These are phyloP conservation scores for Arxiozyma slooffiae DNA, from an alignment of 1,139 yeast genomes.

Conservation along the genomic window DNA sequence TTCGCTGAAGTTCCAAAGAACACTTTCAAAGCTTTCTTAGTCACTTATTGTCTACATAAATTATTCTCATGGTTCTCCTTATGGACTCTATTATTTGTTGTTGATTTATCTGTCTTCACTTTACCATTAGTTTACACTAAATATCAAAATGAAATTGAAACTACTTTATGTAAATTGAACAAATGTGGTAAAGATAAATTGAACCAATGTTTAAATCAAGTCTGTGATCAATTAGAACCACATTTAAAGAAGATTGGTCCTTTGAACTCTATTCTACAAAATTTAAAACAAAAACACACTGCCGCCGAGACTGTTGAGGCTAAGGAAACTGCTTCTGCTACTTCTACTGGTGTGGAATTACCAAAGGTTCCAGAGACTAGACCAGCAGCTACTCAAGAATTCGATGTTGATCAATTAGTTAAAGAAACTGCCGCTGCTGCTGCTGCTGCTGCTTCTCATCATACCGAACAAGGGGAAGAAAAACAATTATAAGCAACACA, in stretches of 20 bases:
- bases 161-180: slow-evolving; percentile 50
- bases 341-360: slow-evolving; percentile 18
- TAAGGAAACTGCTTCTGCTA: slow-evolving; percentile 23
- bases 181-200: slow-evolving; percentile 49
- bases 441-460: neutral
- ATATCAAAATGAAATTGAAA: slow-evolving; percentile 76
- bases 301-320: slow-evolving; percentile 34
- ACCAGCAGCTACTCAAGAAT: slow-evolving; percentile 20
- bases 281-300: slow-evolving; percentile 63
- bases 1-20: slow-evolving; percentile 34
- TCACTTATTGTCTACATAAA: slow-evolving; percentile 55
- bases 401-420: slow-evolving; percentile 16
- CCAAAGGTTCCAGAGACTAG: slow-evolving; percentile 14
- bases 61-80: slow-evolving; percentile 71
- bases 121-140: slow-evolving; percentile 64
- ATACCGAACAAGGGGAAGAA: neutral
- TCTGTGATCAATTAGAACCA: slow-evolving; percentile 46
- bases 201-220: slow-evolving; percentile 41
- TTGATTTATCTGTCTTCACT: slow-evolving; percentile 59
- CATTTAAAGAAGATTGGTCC: slow-evolving; percentile 45
- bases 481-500: neutral
- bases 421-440: neutral
- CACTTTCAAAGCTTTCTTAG: slow-evolving; percentile 65
- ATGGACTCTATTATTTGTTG: slow-evolving; percentile 51
- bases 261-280: slow-evolving; percentile 48